phyloP scores from a whole-genome alignment of 352 stramenopile species.

The Pythium rhizo-oryzae region DNA sequence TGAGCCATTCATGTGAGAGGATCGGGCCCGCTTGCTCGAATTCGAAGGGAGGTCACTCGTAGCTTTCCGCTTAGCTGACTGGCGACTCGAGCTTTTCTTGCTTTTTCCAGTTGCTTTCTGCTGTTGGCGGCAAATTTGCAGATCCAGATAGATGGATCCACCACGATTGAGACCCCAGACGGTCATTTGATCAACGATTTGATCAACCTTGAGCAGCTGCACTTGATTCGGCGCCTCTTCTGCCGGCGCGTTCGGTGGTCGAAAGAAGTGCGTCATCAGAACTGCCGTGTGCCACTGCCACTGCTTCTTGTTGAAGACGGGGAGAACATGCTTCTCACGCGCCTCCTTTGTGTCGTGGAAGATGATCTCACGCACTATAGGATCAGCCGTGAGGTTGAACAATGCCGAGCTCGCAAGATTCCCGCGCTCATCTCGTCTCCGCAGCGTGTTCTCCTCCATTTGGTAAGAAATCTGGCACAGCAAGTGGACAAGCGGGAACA shows the following conservation, averaged over 20 bases:
- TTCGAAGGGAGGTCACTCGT: slow-evolving; percentile 35
- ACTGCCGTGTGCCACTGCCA: slow-evolving; percentile 76
- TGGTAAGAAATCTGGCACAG: slow-evolving; percentile 90
- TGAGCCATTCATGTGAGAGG: slow-evolving; percentile 19
- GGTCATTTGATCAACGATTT: slow-evolving; percentile 90
- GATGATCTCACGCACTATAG: slow-evolving; percentile 85
- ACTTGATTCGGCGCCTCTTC: slow-evolving; percentile 78
- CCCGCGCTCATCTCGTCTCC: slow-evolving; percentile 81
- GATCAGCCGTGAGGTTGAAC: slow-evolving; percentile 88
- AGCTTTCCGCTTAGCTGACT: slow-evolving; percentile 48
- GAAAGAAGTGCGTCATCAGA: slow-evolving; percentile 84
- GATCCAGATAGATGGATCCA: slow-evolving; percentile 84
- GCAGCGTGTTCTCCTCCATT: slow-evolving; percentile 82
- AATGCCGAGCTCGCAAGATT: slow-evolving; percentile 75
- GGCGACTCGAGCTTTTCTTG: slow-evolving; percentile 31
- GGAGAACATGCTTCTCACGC: slow-evolving; percentile 81
- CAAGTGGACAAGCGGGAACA: slow-evolving; percentile 85
- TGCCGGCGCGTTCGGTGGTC: slow-evolving; percentile 66
- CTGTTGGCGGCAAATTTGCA: slow-evolving; percentile 87
- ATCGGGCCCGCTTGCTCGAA: slow-evolving; percentile 37
- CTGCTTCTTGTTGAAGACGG: slow-evolving; percentile 86
- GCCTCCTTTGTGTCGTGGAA: slow-evolving; percentile 89
- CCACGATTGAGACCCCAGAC: slow-evolving; percentile 84
- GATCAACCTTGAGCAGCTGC: slow-evolving; percentile 83
- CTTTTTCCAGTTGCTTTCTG: slow-evolving; percentile 78